Evolutionary conservation across 176 grass and related monocot species (phyloP).

Genomic region (Oryza meridionalis): DNA sequence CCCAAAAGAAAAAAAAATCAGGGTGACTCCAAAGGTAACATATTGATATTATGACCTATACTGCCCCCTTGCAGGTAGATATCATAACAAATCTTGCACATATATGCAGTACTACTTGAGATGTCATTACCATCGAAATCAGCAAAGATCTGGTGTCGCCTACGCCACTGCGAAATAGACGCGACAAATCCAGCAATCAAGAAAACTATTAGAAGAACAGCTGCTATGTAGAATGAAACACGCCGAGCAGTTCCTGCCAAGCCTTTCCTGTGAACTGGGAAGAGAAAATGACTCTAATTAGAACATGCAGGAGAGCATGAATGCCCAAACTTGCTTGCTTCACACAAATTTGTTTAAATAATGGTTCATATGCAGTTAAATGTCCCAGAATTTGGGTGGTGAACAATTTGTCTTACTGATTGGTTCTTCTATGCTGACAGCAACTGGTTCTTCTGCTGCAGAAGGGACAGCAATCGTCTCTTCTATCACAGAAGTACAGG

Average conservation of each 20-base stretch:
- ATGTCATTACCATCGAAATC: conserved; percentile 66
- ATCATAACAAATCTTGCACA: conserved; percentile 2
- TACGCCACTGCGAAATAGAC: conserved; percentile 42
- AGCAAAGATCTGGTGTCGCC: conserved; percentile 71
- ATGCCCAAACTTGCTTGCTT: not conserved
- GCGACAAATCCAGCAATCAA: conserved; percentile 17
- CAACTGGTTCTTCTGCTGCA: conserved; percentile 27
- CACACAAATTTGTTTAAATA: not conserved
- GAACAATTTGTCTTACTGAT: conserved; percentile 16
- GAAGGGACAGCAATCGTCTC: conserved; percentile 40
- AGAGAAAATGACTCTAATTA: conserved; percentile 23
- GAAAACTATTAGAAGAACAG: conserved; percentile 27
- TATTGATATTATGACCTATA: conserved; percentile 41
- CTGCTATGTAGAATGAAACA: conserved; percentile 34
- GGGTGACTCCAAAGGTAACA: conserved; percentile 4
- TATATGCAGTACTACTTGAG: not conserved
- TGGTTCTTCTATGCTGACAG: conserved; percentile 20
- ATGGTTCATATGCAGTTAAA: not conserved
- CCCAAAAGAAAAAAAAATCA: not conserved
- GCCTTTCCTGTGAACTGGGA: conserved; percentile 43
- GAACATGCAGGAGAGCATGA: not conserved
- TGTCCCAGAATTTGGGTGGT: not conserved
- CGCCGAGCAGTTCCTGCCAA: conserved; percentile 18
- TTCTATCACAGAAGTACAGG: conserved; percentile 36
- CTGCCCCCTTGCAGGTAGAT: conserved; percentile 10